These are phyloP conservation scores for Fusarium humuli DNA, from an alignment of 2,329 filamentous ascomycete species.

Conservation along the genomic window DNA sequence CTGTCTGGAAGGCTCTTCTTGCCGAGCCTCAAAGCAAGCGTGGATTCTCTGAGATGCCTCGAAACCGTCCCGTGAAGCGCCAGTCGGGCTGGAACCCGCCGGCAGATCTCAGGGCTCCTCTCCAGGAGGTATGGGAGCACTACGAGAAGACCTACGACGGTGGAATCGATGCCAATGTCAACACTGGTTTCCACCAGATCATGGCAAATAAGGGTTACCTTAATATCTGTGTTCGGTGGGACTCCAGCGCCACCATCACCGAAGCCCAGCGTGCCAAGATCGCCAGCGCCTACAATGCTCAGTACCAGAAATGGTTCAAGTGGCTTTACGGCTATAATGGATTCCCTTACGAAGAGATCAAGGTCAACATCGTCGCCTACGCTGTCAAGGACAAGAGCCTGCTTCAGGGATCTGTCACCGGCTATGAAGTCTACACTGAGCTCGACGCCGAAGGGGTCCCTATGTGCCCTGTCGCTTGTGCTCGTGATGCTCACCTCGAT, in stretches of 20 bases:
- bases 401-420: conserved; percentile 52
- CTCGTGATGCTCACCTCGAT: conserved; percentile 58
- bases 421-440: conserved; percentile 56
- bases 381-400: conserved; percentile 54
- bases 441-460: conserved; percentile 55
- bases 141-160: conserved; percentile 32
- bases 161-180: conserved; percentile 40
- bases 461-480: conserved; percentile 53
- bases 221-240: conserved; percentile 57
- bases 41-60: not conserved
- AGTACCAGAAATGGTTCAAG: conserved; percentile 57
- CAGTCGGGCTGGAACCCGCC: conserved; percentile 39
- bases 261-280: conserved; percentile 54
- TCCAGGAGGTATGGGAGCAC: conserved; percentile 36
- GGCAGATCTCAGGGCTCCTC: conserved; percentile 12
- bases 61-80: conserved; percentile 35
- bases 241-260: conserved; percentile 52
- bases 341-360: conserved; percentile 56
- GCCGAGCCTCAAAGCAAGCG: conserved; percentile 11
- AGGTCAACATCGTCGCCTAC: conserved; percentile 56
- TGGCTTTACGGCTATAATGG: conserved; percentile 57
- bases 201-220: conserved; percentile 49
- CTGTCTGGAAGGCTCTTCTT: conserved; percentile 35
- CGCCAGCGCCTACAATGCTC: conserved; percentile 49
- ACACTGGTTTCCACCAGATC: conserved; percentile 50